Evolutionary conservation across 345 rosid species (phyloP).

Genomic region (Punica granatum): DNA sequence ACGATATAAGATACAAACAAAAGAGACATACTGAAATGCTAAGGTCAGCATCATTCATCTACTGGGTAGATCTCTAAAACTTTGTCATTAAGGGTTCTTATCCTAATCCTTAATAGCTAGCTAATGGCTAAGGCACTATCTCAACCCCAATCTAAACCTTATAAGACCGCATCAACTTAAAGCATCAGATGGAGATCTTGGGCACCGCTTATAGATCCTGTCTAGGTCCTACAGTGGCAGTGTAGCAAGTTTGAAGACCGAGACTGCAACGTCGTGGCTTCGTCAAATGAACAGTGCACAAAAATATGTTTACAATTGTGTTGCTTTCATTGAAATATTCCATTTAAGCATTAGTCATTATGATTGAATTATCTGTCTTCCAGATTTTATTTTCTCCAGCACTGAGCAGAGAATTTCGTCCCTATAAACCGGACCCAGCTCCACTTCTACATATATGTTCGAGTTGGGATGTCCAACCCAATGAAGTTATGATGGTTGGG

Average conservation of each 20-base stretch:
- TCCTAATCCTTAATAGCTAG: too few relatives aligned
- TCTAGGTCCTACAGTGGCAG: neutral
- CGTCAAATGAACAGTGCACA: neutral
- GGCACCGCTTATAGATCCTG: too few relatives aligned
- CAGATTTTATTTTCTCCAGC: slow-evolving; percentile 81
- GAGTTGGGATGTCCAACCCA: slow-evolving; percentile 65
- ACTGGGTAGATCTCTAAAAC: too few relatives aligned
- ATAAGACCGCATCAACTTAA: too few relatives aligned
- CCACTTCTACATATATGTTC: slow-evolving; percentile 88
- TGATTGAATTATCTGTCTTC: neutral
- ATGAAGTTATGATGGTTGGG: slow-evolving; percentile 90
- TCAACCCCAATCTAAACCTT: too few relatives aligned
- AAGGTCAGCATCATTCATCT: too few relatives aligned
- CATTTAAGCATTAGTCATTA: neutral
- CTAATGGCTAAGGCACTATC: too few relatives aligned
- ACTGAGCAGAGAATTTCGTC: slow-evolving; percentile 91
- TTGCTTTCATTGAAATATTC: neutral
- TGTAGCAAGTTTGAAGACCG: neutral
- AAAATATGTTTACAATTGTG: neutral
- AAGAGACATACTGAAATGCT: too few relatives aligned
- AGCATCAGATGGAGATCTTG: too few relatives aligned
- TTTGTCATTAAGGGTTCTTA: too few relatives aligned
- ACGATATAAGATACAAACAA: too few relatives aligned
- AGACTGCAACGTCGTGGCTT: neutral
- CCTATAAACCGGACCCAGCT: slow-evolving; percentile 88